Evolutionary conservation across 768 basidiomycete species (phyloP).

Genomic region (Hemileccinum rubropunctum): DNA sequence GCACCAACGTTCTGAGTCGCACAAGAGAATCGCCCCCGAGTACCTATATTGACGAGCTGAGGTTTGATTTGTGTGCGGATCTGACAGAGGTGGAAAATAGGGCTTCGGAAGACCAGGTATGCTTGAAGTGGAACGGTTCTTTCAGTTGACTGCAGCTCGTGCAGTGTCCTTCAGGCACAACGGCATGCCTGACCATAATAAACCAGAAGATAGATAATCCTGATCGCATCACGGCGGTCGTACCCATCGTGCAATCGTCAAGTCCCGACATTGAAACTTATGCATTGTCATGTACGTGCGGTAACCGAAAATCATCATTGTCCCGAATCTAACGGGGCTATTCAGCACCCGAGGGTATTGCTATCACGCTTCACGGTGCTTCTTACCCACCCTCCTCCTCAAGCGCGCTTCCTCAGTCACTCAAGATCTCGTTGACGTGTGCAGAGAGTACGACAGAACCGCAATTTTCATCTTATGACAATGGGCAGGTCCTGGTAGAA

Average conservation of each 20-base stretch:
- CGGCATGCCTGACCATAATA: conserved; percentile 69
- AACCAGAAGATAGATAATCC: conserved; percentile 54
- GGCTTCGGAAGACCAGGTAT: conserved; percentile 65
- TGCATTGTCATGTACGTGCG: conserved; percentile 38
- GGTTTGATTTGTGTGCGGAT: conserved; percentile 68
- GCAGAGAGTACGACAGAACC: conserved; percentile 42
- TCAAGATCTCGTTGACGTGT: conserved; percentile 65
- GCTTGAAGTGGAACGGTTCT: conserved; percentile 17
- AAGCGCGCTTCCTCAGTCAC: conserved; percentile 47
- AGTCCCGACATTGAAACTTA: conserved; percentile 27
- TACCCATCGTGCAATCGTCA: conserved; percentile 59
- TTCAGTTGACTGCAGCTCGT: conserved; percentile 5
- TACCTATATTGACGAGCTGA: conserved; percentile 53
- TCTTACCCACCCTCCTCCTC: conserved; percentile 55
- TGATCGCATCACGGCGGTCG: conserved; percentile 69
- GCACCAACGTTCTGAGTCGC: conserved; percentile 48
- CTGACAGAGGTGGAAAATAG: conserved; percentile 46
- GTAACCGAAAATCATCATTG: neutral
- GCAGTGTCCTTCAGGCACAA: conserved; percentile 67
- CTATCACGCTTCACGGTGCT: conserved; percentile 55
- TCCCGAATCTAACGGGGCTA: conserved; percentile 8
- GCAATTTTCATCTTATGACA: conserved; percentile 58
- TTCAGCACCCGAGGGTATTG: conserved; percentile 53
- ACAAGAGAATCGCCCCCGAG: conserved; percentile 64
- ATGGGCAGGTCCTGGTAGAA: conserved; percentile 49